These are phyloP conservation scores for Limnomonas spitsbergensis DNA, from an alignment of 139 green algal species.

Conservation along the genomic window DNA sequence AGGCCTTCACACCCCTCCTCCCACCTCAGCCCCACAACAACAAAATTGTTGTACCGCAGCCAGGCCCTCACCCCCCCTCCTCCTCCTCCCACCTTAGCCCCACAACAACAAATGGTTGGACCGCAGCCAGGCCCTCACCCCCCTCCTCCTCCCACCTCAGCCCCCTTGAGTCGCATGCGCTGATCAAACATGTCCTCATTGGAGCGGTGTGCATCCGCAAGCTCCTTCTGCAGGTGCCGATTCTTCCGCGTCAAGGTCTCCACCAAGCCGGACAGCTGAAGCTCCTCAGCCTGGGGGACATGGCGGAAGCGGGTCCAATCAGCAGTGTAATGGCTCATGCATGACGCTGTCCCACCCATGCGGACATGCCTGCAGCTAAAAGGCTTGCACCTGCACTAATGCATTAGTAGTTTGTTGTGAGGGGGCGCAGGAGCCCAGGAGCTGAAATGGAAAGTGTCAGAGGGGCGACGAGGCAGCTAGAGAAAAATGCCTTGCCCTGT, in stretches of 20 bases:
- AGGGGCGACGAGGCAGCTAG: background rate
- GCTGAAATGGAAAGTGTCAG: background rate
- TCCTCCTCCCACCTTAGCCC: too few species aligned
- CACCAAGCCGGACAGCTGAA: slow-evolving; percentile 43
- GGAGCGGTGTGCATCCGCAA: slow-evolving; percentile 38
- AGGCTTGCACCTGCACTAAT: slow-evolving; percentile 34
- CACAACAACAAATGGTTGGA: too few species aligned
- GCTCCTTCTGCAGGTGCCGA: slow-evolving; percentile 48
- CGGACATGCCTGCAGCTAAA: slow-evolving; percentile 39
- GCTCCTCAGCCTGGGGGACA: slow-evolving; percentile 45
- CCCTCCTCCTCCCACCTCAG: slow-evolving; percentile 10
- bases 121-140: too few species aligned
- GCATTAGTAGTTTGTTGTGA: too few species aligned
- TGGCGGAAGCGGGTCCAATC: background rate
- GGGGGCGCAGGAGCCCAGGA: too few species aligned
- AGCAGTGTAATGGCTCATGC: background rate
- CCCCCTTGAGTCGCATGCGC: slow-evolving; percentile 38
- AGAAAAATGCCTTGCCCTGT: too few species aligned
- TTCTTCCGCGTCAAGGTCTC: slow-evolving; percentile 55
- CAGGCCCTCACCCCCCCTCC: too few species aligned
- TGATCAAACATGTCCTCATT: slow-evolving; percentile 44
- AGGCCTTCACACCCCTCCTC: too few species aligned
- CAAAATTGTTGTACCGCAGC: too few species aligned
- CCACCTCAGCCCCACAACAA: too few species aligned
- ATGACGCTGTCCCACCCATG: background rate